Evolutionary conservation across 2,329 filamentous ascomycete genomes (phyloP).

Genomic region (Botrytis sinoallii): DNA sequence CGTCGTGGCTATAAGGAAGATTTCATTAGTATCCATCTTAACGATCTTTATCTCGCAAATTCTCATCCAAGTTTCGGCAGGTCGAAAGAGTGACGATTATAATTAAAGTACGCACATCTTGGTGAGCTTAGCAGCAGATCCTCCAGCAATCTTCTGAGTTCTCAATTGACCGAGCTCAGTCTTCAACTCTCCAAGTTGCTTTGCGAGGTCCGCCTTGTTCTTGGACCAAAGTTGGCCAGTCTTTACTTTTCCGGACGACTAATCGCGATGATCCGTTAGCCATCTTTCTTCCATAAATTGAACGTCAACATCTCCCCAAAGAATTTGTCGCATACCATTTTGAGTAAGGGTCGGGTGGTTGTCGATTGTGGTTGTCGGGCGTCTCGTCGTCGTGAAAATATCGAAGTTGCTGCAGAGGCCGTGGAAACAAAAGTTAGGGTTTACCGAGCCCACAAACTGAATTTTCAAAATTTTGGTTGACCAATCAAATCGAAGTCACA

Average conservation of each 20-base stretch:
- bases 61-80: neutral
- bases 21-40: neutral
- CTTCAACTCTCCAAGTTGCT: constrained; percentile 94
- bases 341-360: constrained; percentile 20
- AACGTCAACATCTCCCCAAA: neutral
- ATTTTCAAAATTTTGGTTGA: constrained; percentile 13
- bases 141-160: constrained; percentile 95
- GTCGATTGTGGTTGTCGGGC: constrained; percentile 21
- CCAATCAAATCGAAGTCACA: neutral
- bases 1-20: constrained; percentile 70
- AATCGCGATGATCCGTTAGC: constrained; percentile 40
- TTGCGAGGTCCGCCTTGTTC: constrained; percentile 97
- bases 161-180: constrained; percentile 92
- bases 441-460: constrained; percentile 20
- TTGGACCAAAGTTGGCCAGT: constrained; percentile 96
- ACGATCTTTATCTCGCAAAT: neutral
- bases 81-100: neutral
- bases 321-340: constrained; percentile 18
- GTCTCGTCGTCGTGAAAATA: constrained; percentile 21
- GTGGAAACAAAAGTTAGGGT: constrained; percentile 16
- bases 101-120: constrained; percentile 71
- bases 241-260: constrained; percentile 77
- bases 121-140: constrained; percentile 91
- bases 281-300: constrained; percentile 17
- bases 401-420: constrained; percentile 18